A percentile compares a stretch with the other conserved stretches of the same genome.
phyloP scores from a whole-genome alignment of 805 yeast genomes.

The Cyberlindnera meyerae region DNA sequence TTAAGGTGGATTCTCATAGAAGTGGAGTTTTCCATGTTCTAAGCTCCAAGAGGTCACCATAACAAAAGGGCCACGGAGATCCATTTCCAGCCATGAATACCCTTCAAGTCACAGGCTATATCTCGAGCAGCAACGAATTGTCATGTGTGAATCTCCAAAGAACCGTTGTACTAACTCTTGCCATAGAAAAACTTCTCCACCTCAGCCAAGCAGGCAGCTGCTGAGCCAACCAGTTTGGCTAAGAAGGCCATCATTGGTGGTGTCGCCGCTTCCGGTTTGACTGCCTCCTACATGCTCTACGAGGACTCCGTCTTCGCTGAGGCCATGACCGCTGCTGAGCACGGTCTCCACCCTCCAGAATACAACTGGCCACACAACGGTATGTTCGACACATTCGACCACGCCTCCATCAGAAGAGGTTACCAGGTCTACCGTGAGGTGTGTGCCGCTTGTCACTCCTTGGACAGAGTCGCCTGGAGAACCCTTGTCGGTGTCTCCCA shows the following conservation, averaged over 20 bases:
- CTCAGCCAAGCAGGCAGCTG: constrained; percentile 33
- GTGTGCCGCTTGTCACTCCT: constrained; percentile 97
- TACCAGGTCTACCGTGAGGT: constrained; percentile 98
- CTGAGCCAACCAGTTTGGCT: constrained; percentile 27
- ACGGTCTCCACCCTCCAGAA: constrained; percentile 94
- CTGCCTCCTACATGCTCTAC: constrained; percentile 77
- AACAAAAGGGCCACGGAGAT: too few relatives aligned
- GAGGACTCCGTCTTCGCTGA: constrained; percentile 81
- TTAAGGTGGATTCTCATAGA: too few relatives aligned
- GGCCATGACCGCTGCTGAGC: constrained; percentile 99
- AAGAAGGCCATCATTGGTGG: constrained; percentile 55
- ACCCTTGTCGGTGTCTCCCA: constrained; percentile 95
- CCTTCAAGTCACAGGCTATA: too few relatives aligned
- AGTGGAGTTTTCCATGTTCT: too few relatives aligned
- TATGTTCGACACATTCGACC: constrained; percentile 86
- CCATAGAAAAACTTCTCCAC: constrained; percentile 30
- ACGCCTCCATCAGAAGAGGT: constrained; percentile 96
- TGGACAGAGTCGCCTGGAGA: constrained; percentile 98
- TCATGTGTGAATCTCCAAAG: too few relatives aligned
- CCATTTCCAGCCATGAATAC: too few relatives aligned
- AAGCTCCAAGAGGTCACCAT: too few relatives aligned
- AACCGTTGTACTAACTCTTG: background rate
- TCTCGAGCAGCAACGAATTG: too few relatives aligned
- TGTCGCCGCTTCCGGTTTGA: constrained; percentile 70
- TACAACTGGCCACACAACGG: constrained; percentile 94